Percentiles rank a stretch among this genome's conserved stretches.
Evolutionary conservation across 2,329 filamentous ascomycete genomes (phyloP).

Genomic region (Aspergillus arachidicola): DNA sequence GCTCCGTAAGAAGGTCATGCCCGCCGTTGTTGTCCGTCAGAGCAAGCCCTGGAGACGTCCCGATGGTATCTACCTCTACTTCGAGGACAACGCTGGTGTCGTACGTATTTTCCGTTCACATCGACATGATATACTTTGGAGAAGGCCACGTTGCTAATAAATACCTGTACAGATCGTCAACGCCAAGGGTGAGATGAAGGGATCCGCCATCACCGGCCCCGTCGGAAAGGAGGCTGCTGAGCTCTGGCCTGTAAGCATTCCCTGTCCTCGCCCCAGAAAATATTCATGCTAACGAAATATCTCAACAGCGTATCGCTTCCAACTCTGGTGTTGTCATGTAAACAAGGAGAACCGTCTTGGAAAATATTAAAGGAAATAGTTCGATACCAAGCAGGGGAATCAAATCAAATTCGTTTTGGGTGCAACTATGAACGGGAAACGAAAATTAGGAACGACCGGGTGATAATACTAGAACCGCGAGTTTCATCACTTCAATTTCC

Average conservation of each 20-base stretch:
- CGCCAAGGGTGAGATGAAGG: constrained; percentile 99
- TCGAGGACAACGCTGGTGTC: constrained; percentile 99
- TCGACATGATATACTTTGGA: neutral
- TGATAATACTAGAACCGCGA: constrained; percentile 5
- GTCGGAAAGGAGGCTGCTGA: constrained; percentile 99
- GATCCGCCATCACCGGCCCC: constrained; percentile 97
- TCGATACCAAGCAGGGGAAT: constrained; percentile 16
- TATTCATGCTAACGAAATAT: constrained; percentile 35
- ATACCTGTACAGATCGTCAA: constrained; percentile 79
- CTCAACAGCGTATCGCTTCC: constrained; percentile 86
- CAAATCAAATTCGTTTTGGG: constrained; percentile 9
- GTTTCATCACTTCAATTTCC: constrained; percentile 11
- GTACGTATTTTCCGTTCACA: constrained; percentile 59
- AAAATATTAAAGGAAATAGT: constrained; percentile 15
- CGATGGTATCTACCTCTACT: constrained; percentile 99
- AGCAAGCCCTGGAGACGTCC: constrained; percentile 99
- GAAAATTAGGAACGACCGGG: constrained; percentile 9
- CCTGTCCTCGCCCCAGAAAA: neutral
- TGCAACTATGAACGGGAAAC: constrained; percentile 14
- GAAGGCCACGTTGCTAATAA: neutral
- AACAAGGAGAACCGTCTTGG: constrained; percentile 45
- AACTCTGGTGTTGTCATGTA: constrained; percentile 99
- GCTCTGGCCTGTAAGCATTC: constrained; percentile 83
- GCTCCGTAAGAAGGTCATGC: constrained; percentile 99
- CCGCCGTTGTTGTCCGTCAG: constrained; percentile 97